phyloP scores from a whole-genome alignment of 257 asterid species.

The Lavandula angustifolia region DNA sequence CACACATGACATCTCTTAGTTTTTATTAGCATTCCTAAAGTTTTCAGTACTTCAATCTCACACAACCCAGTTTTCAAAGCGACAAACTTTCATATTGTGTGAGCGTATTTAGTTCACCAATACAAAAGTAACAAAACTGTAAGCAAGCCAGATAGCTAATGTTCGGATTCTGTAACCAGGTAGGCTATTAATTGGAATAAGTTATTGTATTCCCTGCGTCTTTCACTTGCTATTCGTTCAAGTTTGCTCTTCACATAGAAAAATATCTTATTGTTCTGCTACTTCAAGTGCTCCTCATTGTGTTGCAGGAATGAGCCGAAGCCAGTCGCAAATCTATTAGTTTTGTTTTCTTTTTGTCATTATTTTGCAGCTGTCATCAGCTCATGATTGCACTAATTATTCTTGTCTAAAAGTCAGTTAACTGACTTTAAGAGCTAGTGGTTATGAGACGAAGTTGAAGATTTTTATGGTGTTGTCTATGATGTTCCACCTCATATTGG shows the following conservation, averaged over 20 bases:
- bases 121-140: neutral
- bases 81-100: neutral
- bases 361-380: neutral
- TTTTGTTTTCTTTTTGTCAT: neutral
- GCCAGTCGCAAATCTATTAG: no score
- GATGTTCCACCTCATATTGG: constrained; percentile 24
- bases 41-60: constrained; percentile 15
- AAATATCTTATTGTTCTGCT: neutral
- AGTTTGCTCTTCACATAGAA: neutral
- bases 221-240: neutral
- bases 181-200: neutral
- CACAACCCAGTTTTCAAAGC: neutral
- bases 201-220: neutral
- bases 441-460: constrained; percentile 1
- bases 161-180: neutral
- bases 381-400: neutral
- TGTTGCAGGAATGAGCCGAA: no score
- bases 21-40: constrained; percentile 1
- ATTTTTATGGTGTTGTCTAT: constrained; percentile 6
- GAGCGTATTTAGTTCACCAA: neutral
- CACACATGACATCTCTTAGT: constrained; percentile 4
- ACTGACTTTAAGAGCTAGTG: constrained; percentile 3
- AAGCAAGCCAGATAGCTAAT: neutral
- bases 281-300: neutral
- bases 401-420: constrained; percentile 5